These are phyloP conservation scores for Cucumis cinereus DNA, from an alignment of 306 rosid species.

Conservation along the genomic window DNA sequence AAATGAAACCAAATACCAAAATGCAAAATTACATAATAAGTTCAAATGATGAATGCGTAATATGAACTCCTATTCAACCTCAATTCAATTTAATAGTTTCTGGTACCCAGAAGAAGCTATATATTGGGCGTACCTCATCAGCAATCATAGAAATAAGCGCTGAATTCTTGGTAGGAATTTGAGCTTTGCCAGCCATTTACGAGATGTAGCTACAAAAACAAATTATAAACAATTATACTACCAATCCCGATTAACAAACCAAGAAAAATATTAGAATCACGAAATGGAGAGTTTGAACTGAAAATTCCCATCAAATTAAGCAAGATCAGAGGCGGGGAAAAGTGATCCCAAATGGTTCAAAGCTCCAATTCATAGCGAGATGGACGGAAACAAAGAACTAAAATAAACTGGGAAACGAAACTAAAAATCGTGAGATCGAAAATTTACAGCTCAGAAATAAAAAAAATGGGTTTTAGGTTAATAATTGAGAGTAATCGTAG, in stretches of 20 bases:
- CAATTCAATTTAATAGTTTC: neutral
- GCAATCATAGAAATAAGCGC: slow-evolving; percentile 89
- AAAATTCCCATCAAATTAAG: neutral
- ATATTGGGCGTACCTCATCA: slow-evolving; percentile 53
- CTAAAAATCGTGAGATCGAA: neutral
- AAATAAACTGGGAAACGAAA: neutral
- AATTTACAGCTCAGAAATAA: neutral
- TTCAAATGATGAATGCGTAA: neutral
- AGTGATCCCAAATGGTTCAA: neutral
- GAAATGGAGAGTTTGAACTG: neutral
- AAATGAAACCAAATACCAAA: neutral
- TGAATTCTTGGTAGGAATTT: slow-evolving; percentile 39
- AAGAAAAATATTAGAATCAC: neutral
- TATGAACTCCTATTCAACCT: neutral
- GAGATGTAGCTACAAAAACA: neutral
- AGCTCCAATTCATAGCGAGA: neutral
- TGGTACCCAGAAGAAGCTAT: neutral
- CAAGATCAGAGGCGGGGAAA: neutral
- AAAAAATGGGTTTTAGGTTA: neutral
- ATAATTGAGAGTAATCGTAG: neutral
- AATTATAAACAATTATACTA: neutral
- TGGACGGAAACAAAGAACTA: neutral
- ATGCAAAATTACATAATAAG: neutral
- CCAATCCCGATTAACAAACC: neutral
- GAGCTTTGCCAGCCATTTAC: slow-evolving; percentile 63